These are phyloP conservation scores for Triticum urartu DNA, from an alignment of 176 grass and related monocot genomes.

Conservation along the genomic window DNA sequence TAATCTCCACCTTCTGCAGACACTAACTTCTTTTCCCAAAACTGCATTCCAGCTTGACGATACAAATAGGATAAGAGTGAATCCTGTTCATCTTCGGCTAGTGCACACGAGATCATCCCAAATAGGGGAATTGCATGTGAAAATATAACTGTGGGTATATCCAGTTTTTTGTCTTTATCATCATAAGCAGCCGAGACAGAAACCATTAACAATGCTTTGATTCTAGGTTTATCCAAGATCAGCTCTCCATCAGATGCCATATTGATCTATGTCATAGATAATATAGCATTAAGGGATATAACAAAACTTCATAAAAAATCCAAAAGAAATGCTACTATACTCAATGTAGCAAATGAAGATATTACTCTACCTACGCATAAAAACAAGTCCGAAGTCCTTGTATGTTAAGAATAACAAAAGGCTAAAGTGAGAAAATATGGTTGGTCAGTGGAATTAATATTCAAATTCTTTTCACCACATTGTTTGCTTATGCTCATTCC, in stretches of 20 bases:
- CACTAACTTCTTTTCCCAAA: conserved; percentile 31
- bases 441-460: too few relatives aligned
- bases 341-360: too few relatives aligned
- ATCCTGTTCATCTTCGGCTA: conserved; percentile 50
- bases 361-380: too few relatives aligned
- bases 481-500: too few relatives aligned
- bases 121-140: conserved; percentile 66
- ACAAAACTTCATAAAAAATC: neutral
- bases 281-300: conserved; percentile 25
- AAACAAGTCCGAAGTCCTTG: too few relatives aligned
- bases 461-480: too few relatives aligned
- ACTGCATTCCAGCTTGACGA: conserved; percentile 43
- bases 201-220: conserved; percentile 64
- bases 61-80: conserved; percentile 60
- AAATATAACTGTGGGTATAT: conserved; percentile 69
- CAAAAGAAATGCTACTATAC: conserved; percentile 1
- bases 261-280: conserved; percentile 53
- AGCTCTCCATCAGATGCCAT: conserved; percentile 55
- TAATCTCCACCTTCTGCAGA: conserved; percentile 28
- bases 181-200: conserved; percentile 62
- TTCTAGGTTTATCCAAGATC: conserved; percentile 62
- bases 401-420: too few relatives aligned
- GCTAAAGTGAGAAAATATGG: too few relatives aligned
- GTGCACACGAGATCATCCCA: conserved; percentile 58
- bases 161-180: conserved; percentile 38